A percentile compares a stretch with the other conserved stretches of the same genome.
These are phyloP conservation scores for Brassica nigra DNA, from an alignment of 345 rosid genomes.

Conservation along the genomic window DNA sequence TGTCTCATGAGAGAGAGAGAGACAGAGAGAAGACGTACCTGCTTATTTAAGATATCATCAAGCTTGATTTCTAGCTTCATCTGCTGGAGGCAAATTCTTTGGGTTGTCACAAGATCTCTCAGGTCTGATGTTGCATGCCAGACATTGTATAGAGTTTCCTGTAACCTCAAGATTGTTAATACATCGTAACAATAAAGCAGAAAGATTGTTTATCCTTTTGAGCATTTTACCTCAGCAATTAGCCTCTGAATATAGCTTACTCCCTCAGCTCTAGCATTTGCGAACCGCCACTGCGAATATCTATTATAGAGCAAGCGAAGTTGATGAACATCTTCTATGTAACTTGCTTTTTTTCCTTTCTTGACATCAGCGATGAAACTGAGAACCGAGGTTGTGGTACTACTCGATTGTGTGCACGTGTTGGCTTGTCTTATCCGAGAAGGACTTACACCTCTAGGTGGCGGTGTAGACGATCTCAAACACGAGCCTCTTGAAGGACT, in stretches of 20 bases:
- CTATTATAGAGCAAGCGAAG: constrained; percentile 75
- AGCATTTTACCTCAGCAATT: constrained; percentile 66
- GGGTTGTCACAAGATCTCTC: constrained; percentile 64
- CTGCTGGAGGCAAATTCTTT: constrained; percentile 65
- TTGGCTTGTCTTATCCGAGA: constrained; percentile 62
- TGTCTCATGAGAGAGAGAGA: not conserved
- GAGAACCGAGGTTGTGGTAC: constrained; percentile 62
- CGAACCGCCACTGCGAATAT: constrained; percentile 85
- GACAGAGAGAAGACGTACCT: constrained; percentile 53
- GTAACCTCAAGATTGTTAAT: constrained; percentile 43
- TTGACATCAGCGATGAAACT: constrained; percentile 82
- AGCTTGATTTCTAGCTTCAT: constrained; percentile 70
- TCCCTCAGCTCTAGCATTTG: constrained; percentile 72
- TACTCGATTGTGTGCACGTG: constrained; percentile 52
- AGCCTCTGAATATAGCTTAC: constrained; percentile 63
- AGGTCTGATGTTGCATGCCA: constrained; percentile 63
- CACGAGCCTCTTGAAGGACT: constrained; percentile 71
- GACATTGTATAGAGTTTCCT: constrained; percentile 75
- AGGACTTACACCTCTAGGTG: constrained; percentile 77
- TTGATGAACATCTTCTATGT: constrained; percentile 86
- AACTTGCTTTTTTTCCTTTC: constrained; percentile 64
- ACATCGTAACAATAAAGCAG: not conserved
- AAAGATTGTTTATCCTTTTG: not conserved
- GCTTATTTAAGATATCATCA: constrained; percentile 59
- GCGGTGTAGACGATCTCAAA: constrained; percentile 59